phyloP scores from a whole-genome alignment of 140 eudicot species.

The Flaveria floridana region DNA sequence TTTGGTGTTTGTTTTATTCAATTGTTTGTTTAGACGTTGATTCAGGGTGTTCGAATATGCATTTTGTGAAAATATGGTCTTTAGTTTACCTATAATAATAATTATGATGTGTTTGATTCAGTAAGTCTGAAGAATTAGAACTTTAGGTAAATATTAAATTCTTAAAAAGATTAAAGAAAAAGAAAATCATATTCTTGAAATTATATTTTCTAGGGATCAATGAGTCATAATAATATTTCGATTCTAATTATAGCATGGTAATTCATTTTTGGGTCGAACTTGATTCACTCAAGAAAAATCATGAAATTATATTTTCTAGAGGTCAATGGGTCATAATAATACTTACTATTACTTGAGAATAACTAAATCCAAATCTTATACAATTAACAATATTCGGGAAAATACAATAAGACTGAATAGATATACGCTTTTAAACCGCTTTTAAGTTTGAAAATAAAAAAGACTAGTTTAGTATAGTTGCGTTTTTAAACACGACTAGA shows the following conservation, averaged over 20 bases:
- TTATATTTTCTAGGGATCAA: no score
- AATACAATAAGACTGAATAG: background rate
- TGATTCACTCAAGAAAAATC: no score
- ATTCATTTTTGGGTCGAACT: no score
- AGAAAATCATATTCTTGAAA: background rate
- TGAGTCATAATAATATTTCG: no score
- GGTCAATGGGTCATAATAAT: background rate
- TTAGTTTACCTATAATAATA: no score
- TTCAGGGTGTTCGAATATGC: background rate
- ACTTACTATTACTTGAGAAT: background rate
- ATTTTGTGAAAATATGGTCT: background rate
- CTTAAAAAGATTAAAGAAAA: background rate
- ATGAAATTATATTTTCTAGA: no score
- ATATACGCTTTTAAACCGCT: background rate
- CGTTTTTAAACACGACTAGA: no score
- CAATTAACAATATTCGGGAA: background rate
- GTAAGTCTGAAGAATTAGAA: no score
- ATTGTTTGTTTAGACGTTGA: background rate
- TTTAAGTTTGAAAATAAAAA: no score
- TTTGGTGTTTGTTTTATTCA: slow-evolving; percentile 19
- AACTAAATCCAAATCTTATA: background rate
- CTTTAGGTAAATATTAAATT: background rate
- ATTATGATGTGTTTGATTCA: no score
- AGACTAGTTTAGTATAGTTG: no score
- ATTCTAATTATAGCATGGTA: no score